These are phyloP conservation scores for Kurtzmaniella quercitrusa DNA, from an alignment of 1,139 yeast genomes.

Conservation along the genomic window DNA sequence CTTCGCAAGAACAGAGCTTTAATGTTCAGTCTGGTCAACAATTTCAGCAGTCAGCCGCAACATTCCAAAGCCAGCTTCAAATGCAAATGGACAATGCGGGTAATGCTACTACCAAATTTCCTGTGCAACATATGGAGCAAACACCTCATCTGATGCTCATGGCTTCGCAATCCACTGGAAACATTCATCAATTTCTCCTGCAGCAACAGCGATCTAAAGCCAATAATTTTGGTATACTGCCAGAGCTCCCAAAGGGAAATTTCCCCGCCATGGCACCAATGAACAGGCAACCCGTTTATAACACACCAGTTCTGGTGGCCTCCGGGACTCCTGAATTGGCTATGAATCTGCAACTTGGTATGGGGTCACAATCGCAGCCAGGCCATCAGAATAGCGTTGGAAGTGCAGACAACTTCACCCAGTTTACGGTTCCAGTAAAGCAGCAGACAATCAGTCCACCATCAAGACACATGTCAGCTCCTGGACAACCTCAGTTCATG, in stretches of 20 bases:
- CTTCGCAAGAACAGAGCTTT: slow-evolving; percentile 1
- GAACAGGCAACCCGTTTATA: background rate
- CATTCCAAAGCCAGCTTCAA: background rate
- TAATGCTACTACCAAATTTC: background rate
- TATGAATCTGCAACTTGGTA: background rate
- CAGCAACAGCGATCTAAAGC: slow-evolving; percentile 1
- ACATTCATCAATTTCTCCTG: slow-evolving; percentile 10
- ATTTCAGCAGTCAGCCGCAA: background rate
- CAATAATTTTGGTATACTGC: background rate
- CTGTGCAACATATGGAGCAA: background rate
- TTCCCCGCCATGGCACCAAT: background rate
- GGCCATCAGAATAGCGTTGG: background rate
- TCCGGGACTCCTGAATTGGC: background rate
- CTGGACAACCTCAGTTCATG: background rate
- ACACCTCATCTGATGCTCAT: slow-evolving; percentile 9
- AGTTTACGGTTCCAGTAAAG: background rate
- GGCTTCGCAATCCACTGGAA: slow-evolving; percentile 14
- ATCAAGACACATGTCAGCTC: background rate
- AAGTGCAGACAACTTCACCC: background rate
- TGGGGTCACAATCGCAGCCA: background rate
- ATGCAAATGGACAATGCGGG: background rate
- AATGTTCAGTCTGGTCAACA: slow-evolving; percentile 1
- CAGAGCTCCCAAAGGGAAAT: slow-evolving; percentile 2
- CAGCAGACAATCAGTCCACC: background rate
- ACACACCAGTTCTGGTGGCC: slow-evolving; percentile 1